phyloP scores from a whole-genome alignment of 768 basidiomycete species.

The Leccinum rimulosum region DNA sequence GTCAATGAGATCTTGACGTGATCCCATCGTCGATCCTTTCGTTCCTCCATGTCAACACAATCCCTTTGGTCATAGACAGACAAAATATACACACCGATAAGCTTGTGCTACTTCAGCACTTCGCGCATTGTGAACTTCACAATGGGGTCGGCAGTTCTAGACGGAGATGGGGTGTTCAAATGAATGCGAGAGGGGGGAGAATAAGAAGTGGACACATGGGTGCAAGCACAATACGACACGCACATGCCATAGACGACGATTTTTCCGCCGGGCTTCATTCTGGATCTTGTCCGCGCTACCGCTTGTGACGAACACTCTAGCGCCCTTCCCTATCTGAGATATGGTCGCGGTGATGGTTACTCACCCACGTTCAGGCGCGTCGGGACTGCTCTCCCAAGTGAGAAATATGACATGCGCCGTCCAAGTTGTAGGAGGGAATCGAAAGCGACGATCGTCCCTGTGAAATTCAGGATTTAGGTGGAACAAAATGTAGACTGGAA shows the following conservation, averaged over 20 bases:
- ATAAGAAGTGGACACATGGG: not conserved
- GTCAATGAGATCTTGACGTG: conserved; percentile 63
- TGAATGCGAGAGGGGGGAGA: not conserved
- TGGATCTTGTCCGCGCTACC: conserved; percentile 65
- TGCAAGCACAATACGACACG: not conserved
- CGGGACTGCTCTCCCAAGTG: conserved; percentile 63
- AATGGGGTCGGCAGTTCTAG: conserved; percentile 31
- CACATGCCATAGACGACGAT: conserved; percentile 66
- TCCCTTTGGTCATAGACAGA: conserved; percentile 1
- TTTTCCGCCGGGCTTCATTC: conserved; percentile 52
- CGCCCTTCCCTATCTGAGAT: conserved; percentile 38
- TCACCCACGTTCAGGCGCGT: conserved; percentile 65
- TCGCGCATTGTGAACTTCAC: conserved; percentile 75
- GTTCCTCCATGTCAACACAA: conserved; percentile 14
- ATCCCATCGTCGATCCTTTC: conserved; percentile 84
- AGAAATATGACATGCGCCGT: conserved; percentile 73
- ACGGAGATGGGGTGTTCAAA: conserved; percentile 5
- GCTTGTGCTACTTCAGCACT: conserved; percentile 68
- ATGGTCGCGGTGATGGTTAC: conserved; percentile 14
- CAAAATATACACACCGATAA: conserved; percentile 53
- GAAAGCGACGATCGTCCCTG: conserved; percentile 40
- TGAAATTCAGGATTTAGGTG: not conserved
- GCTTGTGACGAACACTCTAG: conserved; percentile 82
- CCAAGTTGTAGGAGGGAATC: conserved; percentile 52
- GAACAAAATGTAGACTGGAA: not conserved